Evolutionary conservation across 129 eudicot genomes (phyloP), one percentile per base, ranked within the genome.

Genomic region (Escallonia herrerae): DNA sequence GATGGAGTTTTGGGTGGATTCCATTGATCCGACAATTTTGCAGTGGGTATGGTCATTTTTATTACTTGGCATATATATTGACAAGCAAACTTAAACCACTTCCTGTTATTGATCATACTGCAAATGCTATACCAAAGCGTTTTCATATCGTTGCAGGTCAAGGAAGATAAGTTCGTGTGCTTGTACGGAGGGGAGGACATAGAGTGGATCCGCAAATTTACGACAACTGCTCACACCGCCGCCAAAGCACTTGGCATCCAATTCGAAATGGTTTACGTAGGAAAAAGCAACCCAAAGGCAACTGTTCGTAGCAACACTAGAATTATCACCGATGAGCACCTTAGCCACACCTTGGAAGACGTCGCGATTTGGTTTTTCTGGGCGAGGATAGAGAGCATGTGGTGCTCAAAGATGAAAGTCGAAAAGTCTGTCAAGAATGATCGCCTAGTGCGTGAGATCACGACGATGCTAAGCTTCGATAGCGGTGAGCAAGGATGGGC

Each of bases 151-250:
- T 33, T 51, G n/a, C n/a, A n/a, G 97, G 70, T 81, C 57, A 39
- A 8, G 0, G 86, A 77, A 0, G 72, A 60, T 10, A 87, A 66
- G 64, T 81, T 73, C 77, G 83, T 93, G n/a, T 93, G 98, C 84
- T 62, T 93, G 60, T 93, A 83, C 47, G 96, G 98, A 46, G 96
- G 96, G 3, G 95, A 93, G 55, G 96, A 93, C 73, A 50, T 88
- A 2, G 91, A 85, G 1, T 93, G 98, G 98, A 88, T 93, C 60
- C 76, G 86, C 5, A 70, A 37, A 8, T 88, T 93, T 64, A 93
- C 98, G 1, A 64, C 46, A 3, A 59, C 78, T 0, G 83, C 87
- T 3, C 76, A 75, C 39, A 69, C 62, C 1, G 85, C 78, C 5
- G 91, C 98, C 9, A 10, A 50, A 0, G 69, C 70, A 0, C 82